These are phyloP conservation scores for Leccinum subtestaceum DNA, from an alignment of 768 basidiomycete genomes.

Conservation along the genomic window DNA sequence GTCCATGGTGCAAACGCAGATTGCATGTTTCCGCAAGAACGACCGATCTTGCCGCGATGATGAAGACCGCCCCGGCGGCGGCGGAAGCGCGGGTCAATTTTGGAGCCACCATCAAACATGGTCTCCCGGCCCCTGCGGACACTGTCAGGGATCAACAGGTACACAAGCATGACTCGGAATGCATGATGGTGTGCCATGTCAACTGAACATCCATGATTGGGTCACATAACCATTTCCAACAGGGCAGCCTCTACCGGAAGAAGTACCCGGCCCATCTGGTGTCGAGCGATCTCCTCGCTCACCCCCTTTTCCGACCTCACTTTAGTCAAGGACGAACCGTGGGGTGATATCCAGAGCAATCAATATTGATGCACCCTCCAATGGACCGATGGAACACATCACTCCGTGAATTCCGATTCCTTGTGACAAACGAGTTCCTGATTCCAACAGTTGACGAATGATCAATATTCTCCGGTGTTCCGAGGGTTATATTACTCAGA, in stretches of 20 bases:
- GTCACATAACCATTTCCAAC: not conserved
- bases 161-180: not conserved
- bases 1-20: not conserved
- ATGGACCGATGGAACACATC: not conserved
- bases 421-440: not conserved
- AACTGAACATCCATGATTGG: not conserved
- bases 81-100: not conserved
- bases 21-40: not conserved
- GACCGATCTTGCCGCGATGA: conserved; percentile 9
- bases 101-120: not conserved
- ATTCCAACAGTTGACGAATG: not conserved
- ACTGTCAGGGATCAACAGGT: conserved; percentile 7
- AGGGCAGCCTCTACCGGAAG: not conserved
- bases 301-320: no score
- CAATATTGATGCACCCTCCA: not conserved
- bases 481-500: no score
- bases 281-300: no score
- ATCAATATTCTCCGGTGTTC: not conserved
- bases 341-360: no score
- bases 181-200: not conserved
- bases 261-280: no score
- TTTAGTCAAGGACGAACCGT: no score
- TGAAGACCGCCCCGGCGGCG: not conserved
- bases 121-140: not conserved
- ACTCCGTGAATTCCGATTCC: not conserved